Conservation (phyloP, 306 rosid species). For the Acacia confusa region DNA sequence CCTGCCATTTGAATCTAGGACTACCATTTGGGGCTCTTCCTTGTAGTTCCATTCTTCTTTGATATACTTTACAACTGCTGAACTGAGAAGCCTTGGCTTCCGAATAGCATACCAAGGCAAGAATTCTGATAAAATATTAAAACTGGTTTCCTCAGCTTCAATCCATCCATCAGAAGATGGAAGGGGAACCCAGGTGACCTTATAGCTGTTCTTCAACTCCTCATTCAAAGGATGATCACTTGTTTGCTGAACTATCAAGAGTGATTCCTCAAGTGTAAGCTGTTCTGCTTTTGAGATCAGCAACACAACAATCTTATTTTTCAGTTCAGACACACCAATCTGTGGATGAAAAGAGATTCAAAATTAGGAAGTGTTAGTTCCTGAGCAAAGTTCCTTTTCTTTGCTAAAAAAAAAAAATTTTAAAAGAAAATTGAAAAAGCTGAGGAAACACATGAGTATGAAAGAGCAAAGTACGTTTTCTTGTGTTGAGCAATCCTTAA, state of each 20-base stretch:
- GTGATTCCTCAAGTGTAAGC: slow-evolving; percentile 37
- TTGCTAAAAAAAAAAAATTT: neutral
- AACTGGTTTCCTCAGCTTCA: slow-evolving; percentile 45
- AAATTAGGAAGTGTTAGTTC: neutral
- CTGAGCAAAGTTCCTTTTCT: neutral
- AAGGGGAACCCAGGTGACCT: slow-evolving; percentile 67
- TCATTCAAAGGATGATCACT: slow-evolving; percentile 47
- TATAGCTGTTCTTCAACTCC: slow-evolving; percentile 34
- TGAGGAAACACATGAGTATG: slow-evolving; percentile 15
- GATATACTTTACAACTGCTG: slow-evolving; percentile 44
- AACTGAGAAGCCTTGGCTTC: slow-evolving; percentile 51
- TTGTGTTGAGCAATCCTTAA: slow-evolving; percentile 48
- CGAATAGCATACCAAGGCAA: slow-evolving; percentile 58
- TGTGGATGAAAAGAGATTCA: slow-evolving; percentile 29
- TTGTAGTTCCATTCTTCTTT: slow-evolving; percentile 51
- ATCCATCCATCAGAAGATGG: slow-evolving; percentile 58
- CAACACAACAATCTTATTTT: slow-evolving; percentile 50
- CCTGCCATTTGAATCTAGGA: slow-evolving; percentile 57
- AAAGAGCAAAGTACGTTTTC: slow-evolving; percentile 41
- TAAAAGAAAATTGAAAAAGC: neutral
- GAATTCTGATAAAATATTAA: slow-evolving; percentile 41
- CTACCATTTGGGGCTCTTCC: slow-evolving; percentile 49
- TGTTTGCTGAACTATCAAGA: slow-evolving; percentile 63
- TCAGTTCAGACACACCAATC: slow-evolving; percentile 54
- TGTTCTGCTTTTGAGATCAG: slow-evolving; percentile 56